These are phyloP conservation scores for Castanopsis chinensis DNA, from an alignment of 306 rosid species.

Conservation along the genomic window DNA sequence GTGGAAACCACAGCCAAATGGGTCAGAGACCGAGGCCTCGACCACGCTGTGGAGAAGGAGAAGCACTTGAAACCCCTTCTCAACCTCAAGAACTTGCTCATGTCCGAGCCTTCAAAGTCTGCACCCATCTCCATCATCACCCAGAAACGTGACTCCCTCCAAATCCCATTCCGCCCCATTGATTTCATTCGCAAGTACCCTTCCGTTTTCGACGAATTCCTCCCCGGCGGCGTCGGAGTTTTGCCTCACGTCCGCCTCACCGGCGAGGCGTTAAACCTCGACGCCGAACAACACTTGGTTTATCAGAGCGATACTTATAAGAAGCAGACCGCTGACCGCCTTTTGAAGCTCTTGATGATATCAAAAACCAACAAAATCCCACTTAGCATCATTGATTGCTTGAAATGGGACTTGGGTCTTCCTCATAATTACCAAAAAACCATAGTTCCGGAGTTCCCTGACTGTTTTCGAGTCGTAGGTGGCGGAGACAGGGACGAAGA, in stretches of 20 bases:
- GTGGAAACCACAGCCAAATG: slow-evolving; percentile 38
- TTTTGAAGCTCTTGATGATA: slow-evolving; percentile 71
- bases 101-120: slow-evolving; percentile 71
- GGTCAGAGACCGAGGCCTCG: slow-evolving; percentile 86
- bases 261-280: slow-evolving; percentile 39
- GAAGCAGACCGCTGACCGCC: slow-evolving; percentile 56
- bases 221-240: slow-evolving; percentile 42
- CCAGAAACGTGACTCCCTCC: slow-evolving; percentile 37
- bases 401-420: slow-evolving; percentile 85
- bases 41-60: slow-evolving; percentile 84
- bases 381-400: slow-evolving; percentile 27
- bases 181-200: slow-evolving; percentile 71
- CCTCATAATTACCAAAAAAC: slow-evolving; percentile 46
- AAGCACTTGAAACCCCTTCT: slow-evolving; percentile 55
- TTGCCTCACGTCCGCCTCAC: slow-evolving; percentile 62
- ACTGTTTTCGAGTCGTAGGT: slow-evolving; percentile 50
- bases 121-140: slow-evolving; percentile 57
- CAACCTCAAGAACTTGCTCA: slow-evolving; percentile 56
- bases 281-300: slow-evolving; percentile 47
- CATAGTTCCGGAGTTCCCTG: slow-evolving; percentile 68
- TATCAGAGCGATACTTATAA: slow-evolving; percentile 43
- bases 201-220: slow-evolving; percentile 58
- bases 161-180: slow-evolving; percentile 62
- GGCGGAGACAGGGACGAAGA: slow-evolving; percentile 12
- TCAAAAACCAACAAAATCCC: slow-evolving; percentile 53